Evolutionary conservation across 768 basidiomycete species (phyloP).

Genomic region (Leucocoprinus birnbaumii): DNA sequence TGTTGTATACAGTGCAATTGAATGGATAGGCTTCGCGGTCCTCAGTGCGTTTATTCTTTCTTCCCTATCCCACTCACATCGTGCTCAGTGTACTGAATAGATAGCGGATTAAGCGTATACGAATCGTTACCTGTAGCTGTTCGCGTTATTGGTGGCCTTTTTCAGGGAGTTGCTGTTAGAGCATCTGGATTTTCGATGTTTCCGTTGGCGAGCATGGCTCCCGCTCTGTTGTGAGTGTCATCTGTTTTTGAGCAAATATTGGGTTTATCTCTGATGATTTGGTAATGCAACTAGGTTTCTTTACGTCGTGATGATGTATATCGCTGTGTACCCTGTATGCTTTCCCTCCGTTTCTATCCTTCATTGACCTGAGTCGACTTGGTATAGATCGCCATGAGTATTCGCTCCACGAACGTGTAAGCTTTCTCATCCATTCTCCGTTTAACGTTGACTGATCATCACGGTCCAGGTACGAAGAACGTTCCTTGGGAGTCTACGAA

Average conservation of each 20-base stretch:
- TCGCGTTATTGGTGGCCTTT: conserved; percentile 42
- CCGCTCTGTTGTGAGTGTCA: conserved; percentile 60
- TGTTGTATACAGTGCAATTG: conserved; percentile 40
- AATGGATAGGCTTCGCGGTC: conserved; percentile 71
- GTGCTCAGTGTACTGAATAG: conserved; percentile 18
- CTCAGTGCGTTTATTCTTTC: conserved; percentile 33
- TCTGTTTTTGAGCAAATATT: background rate
- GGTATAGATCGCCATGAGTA: conserved; percentile 51
- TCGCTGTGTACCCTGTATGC: conserved; percentile 48
- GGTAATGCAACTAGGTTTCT: conserved; percentile 43
- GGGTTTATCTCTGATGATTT: background rate
- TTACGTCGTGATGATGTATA: conserved; percentile 80
- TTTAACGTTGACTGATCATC: background rate
- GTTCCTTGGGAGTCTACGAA: conserved; percentile 66
- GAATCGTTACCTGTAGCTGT: conserved; percentile 34
- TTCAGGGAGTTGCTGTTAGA: conserved; percentile 51
- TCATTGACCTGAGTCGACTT: too few relatives aligned
- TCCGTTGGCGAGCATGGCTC: conserved; percentile 48
- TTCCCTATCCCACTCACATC: background rate
- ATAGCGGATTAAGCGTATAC: conserved; percentile 37
- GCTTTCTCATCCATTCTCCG: conserved; percentile 7
- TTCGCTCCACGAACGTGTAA: conserved; percentile 66
- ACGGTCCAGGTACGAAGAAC: conserved; percentile 59
- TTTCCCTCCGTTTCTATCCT: background rate
- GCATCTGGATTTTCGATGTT: conserved; percentile 54